Evolutionary conservation across 2,329 filamentous ascomycete species (phyloP).

Genomic region (Eurotiales sp.): DNA sequence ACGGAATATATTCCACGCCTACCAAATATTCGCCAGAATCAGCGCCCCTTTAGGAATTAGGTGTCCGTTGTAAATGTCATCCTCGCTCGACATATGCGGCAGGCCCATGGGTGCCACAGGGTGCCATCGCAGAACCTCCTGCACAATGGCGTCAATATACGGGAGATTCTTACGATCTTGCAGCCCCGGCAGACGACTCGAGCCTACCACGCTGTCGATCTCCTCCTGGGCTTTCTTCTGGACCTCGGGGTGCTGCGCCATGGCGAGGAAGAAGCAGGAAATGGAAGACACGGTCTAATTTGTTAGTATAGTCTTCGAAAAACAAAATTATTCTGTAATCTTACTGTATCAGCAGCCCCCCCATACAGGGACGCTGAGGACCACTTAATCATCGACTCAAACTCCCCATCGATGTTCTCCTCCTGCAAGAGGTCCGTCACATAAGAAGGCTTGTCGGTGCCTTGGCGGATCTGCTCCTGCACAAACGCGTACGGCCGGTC

Average conservation of each 20-base stretch:
- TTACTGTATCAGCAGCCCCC: background rate
- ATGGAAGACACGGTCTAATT: background rate
- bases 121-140: slow-evolving; percentile 26
- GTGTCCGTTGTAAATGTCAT: slow-evolving; percentile 17
- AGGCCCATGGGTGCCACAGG: slow-evolving; percentile 21
- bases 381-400: no score
- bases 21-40: slow-evolving; percentile 11
- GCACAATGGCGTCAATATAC: slow-evolving; percentile 27
- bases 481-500: slow-evolving; percentile 43
- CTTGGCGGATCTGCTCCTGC: slow-evolving; percentile 33
- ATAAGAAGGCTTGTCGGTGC: slow-evolving; percentile 31
- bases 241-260: background rate
- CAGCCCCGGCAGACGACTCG: background rate
- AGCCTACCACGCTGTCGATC: background rate
- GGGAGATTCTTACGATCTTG: slow-evolving; percentile 3
- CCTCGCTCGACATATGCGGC: slow-evolving; percentile 18
- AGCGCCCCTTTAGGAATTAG: slow-evolving; percentile 25
- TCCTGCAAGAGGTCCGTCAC: slow-evolving; percentile 34
- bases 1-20: no score
- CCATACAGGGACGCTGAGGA: slow-evolving; percentile 25
- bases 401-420: no score
- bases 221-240: slow-evolving; percentile 1
- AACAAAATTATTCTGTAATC: no score
- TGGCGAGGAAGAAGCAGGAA: background rate
- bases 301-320: no score